Conservation (phyloP, 129 eudicot genomes). For the Calendula officinalis region DNA sequence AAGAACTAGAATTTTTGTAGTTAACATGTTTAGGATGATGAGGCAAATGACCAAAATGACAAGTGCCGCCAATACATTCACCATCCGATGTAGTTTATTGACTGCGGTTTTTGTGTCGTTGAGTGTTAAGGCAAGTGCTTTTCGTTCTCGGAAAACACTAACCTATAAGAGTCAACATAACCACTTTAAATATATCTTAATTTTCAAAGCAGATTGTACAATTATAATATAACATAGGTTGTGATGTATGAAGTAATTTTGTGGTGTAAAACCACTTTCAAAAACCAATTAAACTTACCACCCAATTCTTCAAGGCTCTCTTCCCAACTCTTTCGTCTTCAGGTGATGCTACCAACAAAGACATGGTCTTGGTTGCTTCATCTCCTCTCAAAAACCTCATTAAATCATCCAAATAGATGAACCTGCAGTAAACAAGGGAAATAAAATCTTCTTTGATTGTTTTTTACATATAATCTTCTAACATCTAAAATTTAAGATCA, state of each 20-base stretch:
- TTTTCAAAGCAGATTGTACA: no score
- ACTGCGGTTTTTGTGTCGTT: constrained; percentile 47
- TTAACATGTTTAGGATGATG: constrained; percentile 36
- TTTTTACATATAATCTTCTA: no score
- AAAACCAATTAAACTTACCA: constrained; percentile 29
- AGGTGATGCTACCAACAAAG: constrained; percentile 35
- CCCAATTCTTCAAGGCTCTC: constrained; percentile 45
- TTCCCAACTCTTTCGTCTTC: constrained; percentile 44
- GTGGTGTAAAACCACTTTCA: no score
- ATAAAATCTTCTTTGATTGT: neutral
- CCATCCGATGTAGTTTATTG: constrained; percentile 44
- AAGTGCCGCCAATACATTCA: constrained; percentile 36
- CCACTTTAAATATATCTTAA: no score
- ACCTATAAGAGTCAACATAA: constrained; percentile 23
- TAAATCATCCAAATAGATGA: constrained; percentile 40
- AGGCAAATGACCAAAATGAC: constrained; percentile 37
- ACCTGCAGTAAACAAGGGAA: constrained; percentile 20
- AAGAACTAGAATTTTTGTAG: constrained; percentile 36
- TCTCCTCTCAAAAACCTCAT: constrained; percentile 46
- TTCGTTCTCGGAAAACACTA: constrained; percentile 43
- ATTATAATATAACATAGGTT: no score
- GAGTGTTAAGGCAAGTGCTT: constrained; percentile 44
- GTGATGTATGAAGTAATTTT: no score
- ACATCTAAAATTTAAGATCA: no score
- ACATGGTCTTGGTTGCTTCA: constrained; percentile 38